Conservation (phyloP, 192 early-diverging fungal species). For the Oehlia diaphana region DNA sequence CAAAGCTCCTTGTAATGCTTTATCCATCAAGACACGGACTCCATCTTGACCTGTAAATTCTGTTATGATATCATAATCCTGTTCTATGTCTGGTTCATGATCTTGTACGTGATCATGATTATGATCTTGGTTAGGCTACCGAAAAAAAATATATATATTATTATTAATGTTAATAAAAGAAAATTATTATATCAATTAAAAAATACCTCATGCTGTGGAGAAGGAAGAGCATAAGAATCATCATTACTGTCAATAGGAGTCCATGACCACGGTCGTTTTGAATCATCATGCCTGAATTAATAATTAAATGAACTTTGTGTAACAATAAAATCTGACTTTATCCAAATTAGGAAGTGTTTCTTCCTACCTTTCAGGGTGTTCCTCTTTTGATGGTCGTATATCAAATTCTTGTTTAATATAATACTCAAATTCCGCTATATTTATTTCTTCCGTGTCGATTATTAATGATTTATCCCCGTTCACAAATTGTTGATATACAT, state of each 20-base stretch:
- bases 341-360: not conserved
- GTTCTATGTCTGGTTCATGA: not conserved
- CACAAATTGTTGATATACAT: constrained; percentile 12
- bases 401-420: constrained; percentile 28
- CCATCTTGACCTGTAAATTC: constrained; percentile 10
- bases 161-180: not conserved
- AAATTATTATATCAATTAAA: not conserved
- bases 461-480: not conserved
- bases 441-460: constrained; percentile 11
- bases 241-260: not conserved
- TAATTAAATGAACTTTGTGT: not conserved
- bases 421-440: constrained; percentile 17
- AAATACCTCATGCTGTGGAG: not conserved
- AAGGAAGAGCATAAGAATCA: not conserved
- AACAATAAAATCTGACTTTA: not conserved
- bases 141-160: no score
- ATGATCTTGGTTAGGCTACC: no score
- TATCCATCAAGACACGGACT: constrained; percentile 10
- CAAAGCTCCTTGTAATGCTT: constrained; percentile 20
- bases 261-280: not conserved
- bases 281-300: not conserved
- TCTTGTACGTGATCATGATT: not conserved
- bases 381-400: constrained; percentile 1
- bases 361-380: not conserved
- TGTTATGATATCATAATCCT: constrained; percentile 18